Evolutionary conservation across 2,329 filamentous ascomycete genomes (phyloP), one percentile per base, ranked within the genome.

Genomic region (Fusarium ramigenum): DNA sequence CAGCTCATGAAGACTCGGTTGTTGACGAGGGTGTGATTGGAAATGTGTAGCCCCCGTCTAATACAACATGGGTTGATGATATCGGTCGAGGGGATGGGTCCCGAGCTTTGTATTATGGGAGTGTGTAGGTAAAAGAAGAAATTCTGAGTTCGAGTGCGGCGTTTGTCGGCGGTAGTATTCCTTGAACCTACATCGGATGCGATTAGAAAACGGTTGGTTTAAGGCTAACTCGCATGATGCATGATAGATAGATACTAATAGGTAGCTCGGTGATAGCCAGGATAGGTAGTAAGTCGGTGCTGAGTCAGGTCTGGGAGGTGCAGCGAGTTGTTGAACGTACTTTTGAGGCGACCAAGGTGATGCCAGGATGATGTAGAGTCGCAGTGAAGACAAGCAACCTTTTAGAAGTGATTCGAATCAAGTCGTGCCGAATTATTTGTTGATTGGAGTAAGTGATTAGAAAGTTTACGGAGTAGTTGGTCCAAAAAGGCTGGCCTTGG

Each of bases 181-280:
- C 66, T 63, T 54, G 53, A 61, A 61, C 58, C 69, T 78, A 63
- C 40, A 60, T 60, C 32, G 61, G 60, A 63, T 70, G 73, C 72
- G 76, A 76, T 78, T 70, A 78, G 76, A 59, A 66, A 72, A 66
- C 66, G 66, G 74, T 78, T 75, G 72, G 76, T 56, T 59, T 52
- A 69, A 63, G 64, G 60, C 53, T 50, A 70, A 71, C 72, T 73
- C 69, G 76, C 76, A 78, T 77, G 65, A 71, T 77, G 76, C 75
- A 78, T 73, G 66, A 53, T 52, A 60, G 66, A 53, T 52, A 60
- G 66, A 42, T 60, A 50, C 15, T 32, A 32, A 21, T 39, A 39
- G 21, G 28, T 34, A 69, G 57, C 34, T 39, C 23, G 21, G 50
- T 40, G 34, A 54, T 54, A 54, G 23, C 34, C 23, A 40, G 23